Evolutionary conservation across 116 monocot species (phyloP).

Genomic region (Zostera marina): DNA sequence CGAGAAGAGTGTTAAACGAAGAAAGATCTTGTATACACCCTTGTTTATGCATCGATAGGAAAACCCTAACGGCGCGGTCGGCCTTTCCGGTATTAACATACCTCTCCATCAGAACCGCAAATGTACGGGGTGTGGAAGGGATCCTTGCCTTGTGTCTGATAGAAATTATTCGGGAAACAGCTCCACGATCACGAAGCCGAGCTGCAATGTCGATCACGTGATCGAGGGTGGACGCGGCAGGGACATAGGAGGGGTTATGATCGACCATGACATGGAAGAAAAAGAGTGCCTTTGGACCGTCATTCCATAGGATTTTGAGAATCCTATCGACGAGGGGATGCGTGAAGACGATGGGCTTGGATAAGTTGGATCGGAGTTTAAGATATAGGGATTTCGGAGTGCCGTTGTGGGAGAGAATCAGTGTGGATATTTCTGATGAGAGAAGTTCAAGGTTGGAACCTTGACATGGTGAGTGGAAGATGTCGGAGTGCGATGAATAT

Average conservation of each 20-base stretch:
- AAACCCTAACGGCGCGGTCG: conserved; percentile 56
- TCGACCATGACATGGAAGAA: conserved; percentile 53
- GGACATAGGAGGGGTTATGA: conserved; percentile 17
- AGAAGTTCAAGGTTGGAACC: not conserved
- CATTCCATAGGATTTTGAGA: conserved; percentile 52
- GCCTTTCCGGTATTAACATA: conserved; percentile 33
- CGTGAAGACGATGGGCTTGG: conserved; percentile 5
- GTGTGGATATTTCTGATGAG: conserved; percentile 1
- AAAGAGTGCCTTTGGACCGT: conserved; percentile 43
- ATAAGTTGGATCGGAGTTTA: conserved; percentile 10
- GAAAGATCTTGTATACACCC: conserved; percentile 31
- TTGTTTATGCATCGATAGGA: conserved; percentile 53
- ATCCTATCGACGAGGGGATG: conserved; percentile 24
- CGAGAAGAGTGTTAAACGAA: conserved; percentile 67
- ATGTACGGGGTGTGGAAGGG: conserved; percentile 32
- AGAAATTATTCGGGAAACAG: conserved; percentile 16
- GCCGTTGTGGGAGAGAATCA: conserved; percentile 8
- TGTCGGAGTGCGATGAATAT: not conserved
- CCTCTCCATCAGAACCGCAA: conserved; percentile 50
- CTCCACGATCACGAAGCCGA: conserved; percentile 20
- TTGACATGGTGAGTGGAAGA: not conserved
- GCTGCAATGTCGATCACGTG: conserved; percentile 45
- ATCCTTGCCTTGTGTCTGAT: conserved; percentile 5
- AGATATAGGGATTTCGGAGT: conserved; percentile 2
- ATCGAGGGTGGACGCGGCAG: conserved; percentile 35